Evolutionary conservation across 1,284 basidiomycete species (phyloP), one percentile per base, ranked within the genome.

Genomic region (Austropuccinia psidii): DNA sequence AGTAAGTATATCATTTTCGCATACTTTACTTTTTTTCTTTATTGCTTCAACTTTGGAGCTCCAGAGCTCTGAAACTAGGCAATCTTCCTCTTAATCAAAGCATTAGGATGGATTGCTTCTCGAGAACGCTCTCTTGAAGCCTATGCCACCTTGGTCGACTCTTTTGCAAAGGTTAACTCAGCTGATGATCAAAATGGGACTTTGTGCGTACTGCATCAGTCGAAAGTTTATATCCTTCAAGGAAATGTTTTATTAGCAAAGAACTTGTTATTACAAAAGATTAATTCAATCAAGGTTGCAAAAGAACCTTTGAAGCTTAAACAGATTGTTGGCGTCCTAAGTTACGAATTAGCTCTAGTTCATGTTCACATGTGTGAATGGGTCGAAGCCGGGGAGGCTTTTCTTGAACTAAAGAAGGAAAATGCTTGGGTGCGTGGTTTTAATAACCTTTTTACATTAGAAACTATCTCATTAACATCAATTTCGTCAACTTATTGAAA

Each of bases 311-410:
- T 49, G 1, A 50, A 67, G 39, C 39, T 55, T 41, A 55, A 52
- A n/a, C 65, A 67, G 29, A 35, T 50, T 17, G 21, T 54, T 21
- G 65, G 65, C 3, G 11, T 67, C 0, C n/a, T 67, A 15, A 52
- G n/a, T 27, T 67, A 54, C 31, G 65, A 67, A 55, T 67, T 39
- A 11, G 65, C 65, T n/a, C 50, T 67, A 37, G 15, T 67, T 55
- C 52, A 37, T 24, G 65, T 67, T 50, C 29, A 37, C 31, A 17
- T 67, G 49, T 33, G 45, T 13, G 35, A 67, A 21, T 67, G 65
- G 65, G 24, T 35, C 52, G 13, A 35, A 37, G 65, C 65, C 54
- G 65, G 65, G 11, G 50, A 67, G 24, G 47, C 50, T 3, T 67
- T 67, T 50, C 37, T 67, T 21, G n/a, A 24, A 21, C 35, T 67